Evolutionary conservation across 164 flowering plant species (phyloP).

Genomic region (Stephania cephalantha): DNA sequence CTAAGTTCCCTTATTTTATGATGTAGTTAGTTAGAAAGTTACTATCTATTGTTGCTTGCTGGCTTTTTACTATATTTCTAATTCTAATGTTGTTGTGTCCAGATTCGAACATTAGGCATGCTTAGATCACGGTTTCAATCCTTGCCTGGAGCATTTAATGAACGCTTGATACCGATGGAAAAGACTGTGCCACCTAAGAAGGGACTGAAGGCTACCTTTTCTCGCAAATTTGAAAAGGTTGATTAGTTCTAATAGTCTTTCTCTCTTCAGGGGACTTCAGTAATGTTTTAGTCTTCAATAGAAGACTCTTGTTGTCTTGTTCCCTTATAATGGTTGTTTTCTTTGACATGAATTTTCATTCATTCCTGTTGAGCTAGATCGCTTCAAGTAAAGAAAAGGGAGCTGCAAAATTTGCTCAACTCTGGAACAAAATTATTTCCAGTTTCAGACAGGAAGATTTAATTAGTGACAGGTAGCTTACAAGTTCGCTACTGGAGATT

Average conservation of each 20-base stretch:
- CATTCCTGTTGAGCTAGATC: conserved; percentile 31
- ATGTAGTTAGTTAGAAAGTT: no score
- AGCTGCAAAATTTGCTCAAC: conserved; percentile 86
- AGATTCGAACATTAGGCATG: conserved; percentile 97
- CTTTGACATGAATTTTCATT: neutral
- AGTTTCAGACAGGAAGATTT: conserved; percentile 96
- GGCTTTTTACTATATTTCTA: neutral
- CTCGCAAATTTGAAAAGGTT: conserved; percentile 59
- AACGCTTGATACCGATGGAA: conserved; percentile 64
- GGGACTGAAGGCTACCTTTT: conserved; percentile 68
- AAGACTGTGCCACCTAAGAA: conserved; percentile 44
- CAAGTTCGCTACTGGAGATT: neutral
- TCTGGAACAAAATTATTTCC: conserved; percentile 84
- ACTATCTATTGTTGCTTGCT: no score
- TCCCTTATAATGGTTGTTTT: neutral
- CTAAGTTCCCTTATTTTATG: no score
- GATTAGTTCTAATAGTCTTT: neutral
- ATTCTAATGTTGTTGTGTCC: conserved; percentile 12
- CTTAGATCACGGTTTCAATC: conserved; percentile 82
- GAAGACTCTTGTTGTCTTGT: neutral
- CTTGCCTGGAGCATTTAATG: conserved; percentile 92
- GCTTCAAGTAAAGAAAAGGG: conserved; percentile 48
- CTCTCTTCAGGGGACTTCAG: neutral
- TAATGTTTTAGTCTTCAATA: no score
- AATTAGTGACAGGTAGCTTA: conserved; percentile 60